Base-by-base conservation (phyloP, 192 early-diverging fungal genomes). In the Linnemannia hyalina region DNA sequence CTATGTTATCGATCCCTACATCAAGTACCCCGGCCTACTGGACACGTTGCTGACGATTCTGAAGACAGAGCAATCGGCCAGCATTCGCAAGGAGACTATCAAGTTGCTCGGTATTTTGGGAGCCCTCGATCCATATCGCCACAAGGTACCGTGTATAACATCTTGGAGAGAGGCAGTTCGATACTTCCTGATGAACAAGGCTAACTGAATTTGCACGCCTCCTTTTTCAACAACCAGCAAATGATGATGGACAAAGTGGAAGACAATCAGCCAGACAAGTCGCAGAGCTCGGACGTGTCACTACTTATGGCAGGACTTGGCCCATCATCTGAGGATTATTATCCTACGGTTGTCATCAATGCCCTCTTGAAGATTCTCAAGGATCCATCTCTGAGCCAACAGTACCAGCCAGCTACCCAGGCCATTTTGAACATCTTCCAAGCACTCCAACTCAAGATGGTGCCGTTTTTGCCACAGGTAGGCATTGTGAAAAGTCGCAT, bases 401-500 rank as follows among this genome's bases (percentile, higher is more conserved):
- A 96, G 78, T 97, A 99, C 86, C 94, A 94, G 20, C 93, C 95
- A 8, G 97, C 96, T 0, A 95, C 97, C 52, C 94, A 97, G 68
- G 97, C 97, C 8, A 93, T 99, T 47, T 96, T 99, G 91, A 95
- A 95, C 49, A 98, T 99, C 73, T 99, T 98, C 90, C 96, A 96
- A 69, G 95, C 97, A 0, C 87, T 97, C 3, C 96, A 96, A 5
- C 78, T 97, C 18, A 97, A 97, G 82, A 95, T 95, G 76, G 96
- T 97, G 26, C 96, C 95, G n/a, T 97, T 96, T 76, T 89, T 98
- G 71, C 96, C 95, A 16, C 94, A 95, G 90, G 95, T 95, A 87
- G 29, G 57, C 52, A 29, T n/a, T 15, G 4, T 55, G 23, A 65
- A 65, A 26, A 23, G n/a, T 23, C 2, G n/a, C 22, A 26, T 23